Evolutionary conservation across 2,329 filamentous ascomycete species (phyloP).

Genomic region (Phialophora tarda): DNA sequence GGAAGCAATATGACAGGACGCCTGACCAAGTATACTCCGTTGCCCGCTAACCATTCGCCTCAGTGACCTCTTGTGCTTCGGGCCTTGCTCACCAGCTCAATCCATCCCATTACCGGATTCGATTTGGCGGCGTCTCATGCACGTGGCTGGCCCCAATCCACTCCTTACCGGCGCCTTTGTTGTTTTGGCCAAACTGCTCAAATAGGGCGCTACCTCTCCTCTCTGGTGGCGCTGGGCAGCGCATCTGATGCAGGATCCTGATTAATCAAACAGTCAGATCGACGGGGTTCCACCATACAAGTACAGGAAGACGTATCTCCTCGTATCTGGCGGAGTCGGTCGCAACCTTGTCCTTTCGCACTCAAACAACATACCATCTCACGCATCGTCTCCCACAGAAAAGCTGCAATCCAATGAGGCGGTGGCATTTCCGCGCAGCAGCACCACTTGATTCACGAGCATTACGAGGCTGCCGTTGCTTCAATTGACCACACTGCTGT

Average conservation of each 20-base stretch:
- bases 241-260: constrained; percentile 9
- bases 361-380: background rate
- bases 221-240: background rate
- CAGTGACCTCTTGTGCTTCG: background rate
- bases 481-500: background rate
- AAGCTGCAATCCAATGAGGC: background rate
- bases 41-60: background rate
- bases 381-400: background rate
- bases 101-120: background rate
- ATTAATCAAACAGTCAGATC: constrained; percentile 9
- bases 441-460: background rate
- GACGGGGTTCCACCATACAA: background rate
- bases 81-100: background rate
- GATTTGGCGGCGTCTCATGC: constrained; percentile 1
- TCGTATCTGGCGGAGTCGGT: background rate
- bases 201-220: background rate
- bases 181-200: constrained; percentile 1
- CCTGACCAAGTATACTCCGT: constrained; percentile 16
- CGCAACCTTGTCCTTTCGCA: background rate
- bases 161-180: background rate
- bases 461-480: constrained; percentile 3
- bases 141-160: constrained; percentile 24
- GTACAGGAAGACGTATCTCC: background rate
- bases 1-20: constrained; percentile 15
- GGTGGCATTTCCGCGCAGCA: background rate